Percentiles rank a stretch among this genome's conserved stretches.
These are phyloP conservation scores for Wickerhamiella kazuoi DNA, from an alignment of 805 yeast species.

Conservation along the genomic window DNA sequence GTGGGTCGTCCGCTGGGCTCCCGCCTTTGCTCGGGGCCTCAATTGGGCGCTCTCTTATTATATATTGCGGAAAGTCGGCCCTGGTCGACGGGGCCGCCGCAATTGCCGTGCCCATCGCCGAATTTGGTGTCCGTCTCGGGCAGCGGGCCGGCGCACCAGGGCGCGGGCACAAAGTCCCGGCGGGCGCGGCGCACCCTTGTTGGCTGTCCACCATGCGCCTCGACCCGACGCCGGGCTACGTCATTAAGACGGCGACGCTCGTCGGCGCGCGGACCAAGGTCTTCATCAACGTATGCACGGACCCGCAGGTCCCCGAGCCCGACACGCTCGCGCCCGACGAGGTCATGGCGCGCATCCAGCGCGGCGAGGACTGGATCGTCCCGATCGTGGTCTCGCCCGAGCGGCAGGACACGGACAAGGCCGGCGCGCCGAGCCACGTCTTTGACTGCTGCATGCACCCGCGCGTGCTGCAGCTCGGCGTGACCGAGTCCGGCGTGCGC, in stretches of 20 bases:
- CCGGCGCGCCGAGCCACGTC: conserved; percentile 43
- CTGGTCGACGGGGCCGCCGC: no score
- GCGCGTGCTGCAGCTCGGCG: conserved; percentile 43
- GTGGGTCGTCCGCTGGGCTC: no score
- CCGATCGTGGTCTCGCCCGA: conserved; percentile 57
- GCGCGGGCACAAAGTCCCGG: no score
- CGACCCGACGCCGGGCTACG: conserved; percentile 53
- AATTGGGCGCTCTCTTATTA: no score
- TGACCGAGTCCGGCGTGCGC: conserved; percentile 38
- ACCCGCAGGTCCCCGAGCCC: conserved; percentile 49
- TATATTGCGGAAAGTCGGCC: no score
- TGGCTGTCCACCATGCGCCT: conserved; percentile 13
- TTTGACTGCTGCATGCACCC: conserved; percentile 67
- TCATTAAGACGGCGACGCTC: conserved; percentile 24
- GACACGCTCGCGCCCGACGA: conserved; percentile 19
- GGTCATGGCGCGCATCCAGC: conserved; percentile 41
- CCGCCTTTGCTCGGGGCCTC: no score
- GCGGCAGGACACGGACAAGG: conserved; percentile 41
- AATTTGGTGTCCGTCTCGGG: no score
- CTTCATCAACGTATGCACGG: conserved; percentile 63
- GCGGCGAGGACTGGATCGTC: conserved; percentile 66
- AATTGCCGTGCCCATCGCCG: no score
- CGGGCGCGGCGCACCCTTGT: no score
- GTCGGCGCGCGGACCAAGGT: conserved; percentile 35
- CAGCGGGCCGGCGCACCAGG: no score